phyloP scores from a whole-genome alignment of 2,329 filamentous ascomycete genomes.

The Alternaria gansuensis region DNA sequence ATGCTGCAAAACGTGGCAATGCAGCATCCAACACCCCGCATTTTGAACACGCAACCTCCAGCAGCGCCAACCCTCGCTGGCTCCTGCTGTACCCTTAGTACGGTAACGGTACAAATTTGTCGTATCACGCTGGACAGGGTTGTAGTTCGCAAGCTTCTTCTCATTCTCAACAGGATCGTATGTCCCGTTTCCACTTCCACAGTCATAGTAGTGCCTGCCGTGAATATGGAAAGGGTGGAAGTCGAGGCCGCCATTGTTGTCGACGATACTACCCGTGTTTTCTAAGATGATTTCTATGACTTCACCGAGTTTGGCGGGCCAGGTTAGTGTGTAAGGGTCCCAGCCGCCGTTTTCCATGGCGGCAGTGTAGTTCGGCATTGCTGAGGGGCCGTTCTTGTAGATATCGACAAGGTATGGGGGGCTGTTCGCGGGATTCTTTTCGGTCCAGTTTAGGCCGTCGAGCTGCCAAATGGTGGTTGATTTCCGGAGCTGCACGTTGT shows the following conservation, averaged over 20 bases:
- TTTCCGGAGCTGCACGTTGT: conserved; percentile 32
- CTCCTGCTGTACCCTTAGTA: conserved; percentile 51
- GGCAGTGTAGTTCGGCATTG: conserved; percentile 62
- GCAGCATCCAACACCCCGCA: conserved; percentile 69
- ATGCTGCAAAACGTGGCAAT: conserved; percentile 68
- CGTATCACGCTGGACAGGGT: conserved; percentile 57
- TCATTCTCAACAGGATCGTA: conserved; percentile 64
- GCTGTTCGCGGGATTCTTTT: conserved; percentile 19
- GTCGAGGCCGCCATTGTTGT: conserved; percentile 37
- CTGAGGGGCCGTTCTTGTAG: conserved; percentile 58
- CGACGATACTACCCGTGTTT: conserved; percentile 42
- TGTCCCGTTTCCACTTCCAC: conserved; percentile 63
- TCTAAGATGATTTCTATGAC: conserved; percentile 64
- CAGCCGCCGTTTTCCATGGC: conserved; percentile 63
- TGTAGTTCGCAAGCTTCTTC: conserved; percentile 45
- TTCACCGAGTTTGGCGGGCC: conserved; percentile 65
- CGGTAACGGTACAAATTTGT: conserved; percentile 67
- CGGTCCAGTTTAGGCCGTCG: conserved; percentile 36
- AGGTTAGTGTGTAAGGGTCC: conserved; percentile 62
- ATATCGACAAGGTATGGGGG: conserved; percentile 63
- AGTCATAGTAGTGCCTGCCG: conserved; percentile 64
- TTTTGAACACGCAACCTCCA: conserved; percentile 65
- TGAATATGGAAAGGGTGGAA: conserved; percentile 65
- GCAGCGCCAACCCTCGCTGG: conserved; percentile 66
- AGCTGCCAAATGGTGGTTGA: conserved; percentile 37